Conservation (phyloP, 2,329 filamentous ascomycete genomes). For the Endothia cerciana region DNA sequence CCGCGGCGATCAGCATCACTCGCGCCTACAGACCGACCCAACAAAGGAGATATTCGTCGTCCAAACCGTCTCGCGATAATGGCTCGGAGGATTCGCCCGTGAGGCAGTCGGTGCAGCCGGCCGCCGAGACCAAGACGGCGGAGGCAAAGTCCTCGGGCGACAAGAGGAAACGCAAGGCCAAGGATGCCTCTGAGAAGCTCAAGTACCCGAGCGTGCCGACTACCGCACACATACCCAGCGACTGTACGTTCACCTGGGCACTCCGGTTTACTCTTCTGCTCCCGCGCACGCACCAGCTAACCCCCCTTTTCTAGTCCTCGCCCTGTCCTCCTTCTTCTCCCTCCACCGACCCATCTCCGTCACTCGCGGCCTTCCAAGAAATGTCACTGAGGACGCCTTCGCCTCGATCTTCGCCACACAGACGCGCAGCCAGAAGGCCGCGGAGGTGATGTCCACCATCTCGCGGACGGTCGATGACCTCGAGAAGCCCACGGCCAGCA, state of each 20-base stretch:
- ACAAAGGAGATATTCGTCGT: slow-evolving; percentile 63
- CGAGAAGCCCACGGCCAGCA: slow-evolving; percentile 59
- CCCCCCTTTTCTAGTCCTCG: slow-evolving; percentile 66
- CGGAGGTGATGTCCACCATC: slow-evolving; percentile 70
- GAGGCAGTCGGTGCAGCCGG: slow-evolving; percentile 53
- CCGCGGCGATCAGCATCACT: slow-evolving; percentile 38
- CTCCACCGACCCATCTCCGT: slow-evolving; percentile 93
- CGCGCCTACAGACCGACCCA: slow-evolving; percentile 46
- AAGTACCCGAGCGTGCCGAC: slow-evolving; percentile 75
- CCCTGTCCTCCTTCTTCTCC: slow-evolving; percentile 91
- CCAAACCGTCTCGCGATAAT: slow-evolving; percentile 64
- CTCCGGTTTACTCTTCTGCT: slow-evolving; percentile 12
- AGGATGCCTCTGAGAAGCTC: slow-evolving; percentile 51
- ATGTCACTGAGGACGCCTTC: slow-evolving; percentile 75
- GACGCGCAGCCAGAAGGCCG: slow-evolving; percentile 53
- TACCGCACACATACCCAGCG: slow-evolving; percentile 71
- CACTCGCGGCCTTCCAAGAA: slow-evolving; percentile 76
- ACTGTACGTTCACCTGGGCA: slow-evolving; percentile 52
- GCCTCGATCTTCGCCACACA: slow-evolving; percentile 77
- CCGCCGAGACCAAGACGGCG: slow-evolving; percentile 46
- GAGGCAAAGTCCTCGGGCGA: slow-evolving; percentile 51
- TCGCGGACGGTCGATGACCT: slow-evolving; percentile 62
- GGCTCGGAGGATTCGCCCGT: slow-evolving; percentile 56
- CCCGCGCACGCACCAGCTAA: slow-evolving; percentile 25
- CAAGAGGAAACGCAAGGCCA: slow-evolving; percentile 63